Evolutionary conservation across 2,329 filamentous ascomycete species (phyloP), one percentile per base, ranked within the genome.

Genomic region (Ploettnerulaceae sp.): DNA sequence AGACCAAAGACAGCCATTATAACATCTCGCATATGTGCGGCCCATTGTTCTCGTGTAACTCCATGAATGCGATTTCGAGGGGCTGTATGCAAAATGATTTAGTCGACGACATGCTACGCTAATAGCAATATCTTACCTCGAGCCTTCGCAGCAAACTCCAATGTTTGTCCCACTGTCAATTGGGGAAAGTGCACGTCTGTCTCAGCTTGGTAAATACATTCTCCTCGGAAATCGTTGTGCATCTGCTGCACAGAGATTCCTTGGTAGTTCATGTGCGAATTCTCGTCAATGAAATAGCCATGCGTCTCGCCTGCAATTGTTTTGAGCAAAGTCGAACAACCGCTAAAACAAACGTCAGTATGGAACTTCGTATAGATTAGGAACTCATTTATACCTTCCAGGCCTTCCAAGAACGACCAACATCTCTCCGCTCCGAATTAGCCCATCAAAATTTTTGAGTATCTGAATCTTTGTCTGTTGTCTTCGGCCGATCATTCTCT

Each of bases 151-250:
- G 86, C 86, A 60, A 90, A 90, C 40, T 79, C 73, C 0, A 91
- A 70, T 0, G 86, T 91, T 54, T 88, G 75, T 1, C 82, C 79
- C 8, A 90, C 84, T 0, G 82, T 87, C 17, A 93, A 68, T n/a
- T 86, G 82, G 0, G 86, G 81, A 53, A 89, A 90, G 61, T 90
- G 86, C 21, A 83, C 73, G 61, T 89, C 84, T 21, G 75, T 73
- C 66, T 91, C 86, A 11, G 87, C 82, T 56, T 88, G 89, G 63
- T 91, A 90, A 9, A 87, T 71, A 1, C 82, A 73, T 64, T 81
- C 81, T 31, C 80, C 81, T 48, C 78, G 74, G 58, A 82, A 85
- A 57, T 82, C 72, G 49, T 72, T 71, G 38, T 70, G 68, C 72
- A 82, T 81, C 45, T 69, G 63, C 47, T 68, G 0, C 67, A 67